Evolutionary conservation across 176 grass and related monocot species (phyloP).

Genomic region (Triticum dicoccoides): DNA sequence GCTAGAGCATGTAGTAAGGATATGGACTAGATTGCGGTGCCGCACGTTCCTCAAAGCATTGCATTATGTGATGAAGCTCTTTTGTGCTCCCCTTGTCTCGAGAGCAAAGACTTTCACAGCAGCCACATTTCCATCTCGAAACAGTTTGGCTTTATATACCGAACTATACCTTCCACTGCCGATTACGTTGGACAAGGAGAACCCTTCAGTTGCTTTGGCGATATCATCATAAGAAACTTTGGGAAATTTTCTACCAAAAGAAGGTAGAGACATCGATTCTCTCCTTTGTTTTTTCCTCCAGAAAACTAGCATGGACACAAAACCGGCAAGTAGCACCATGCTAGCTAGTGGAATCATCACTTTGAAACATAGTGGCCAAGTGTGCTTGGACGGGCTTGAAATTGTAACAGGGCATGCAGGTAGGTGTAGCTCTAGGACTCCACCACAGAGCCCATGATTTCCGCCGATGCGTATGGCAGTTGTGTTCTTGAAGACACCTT

Average conservation of each 20-base stretch:
- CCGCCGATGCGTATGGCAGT: not conserved
- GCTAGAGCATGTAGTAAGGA: no score
- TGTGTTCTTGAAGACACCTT: not conserved
- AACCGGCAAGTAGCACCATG: not conserved
- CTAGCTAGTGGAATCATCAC: not conserved
- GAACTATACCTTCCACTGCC: not conserved
- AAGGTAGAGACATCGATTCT: not conserved
- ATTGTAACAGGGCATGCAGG: not conserved
- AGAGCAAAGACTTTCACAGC: slow-evolving; percentile 13
- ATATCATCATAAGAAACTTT: slow-evolving; percentile 10
- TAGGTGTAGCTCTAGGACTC: not conserved
- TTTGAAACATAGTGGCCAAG: not conserved
- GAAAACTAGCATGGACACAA: not conserved
- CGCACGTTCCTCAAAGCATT: no score
- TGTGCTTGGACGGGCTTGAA: not conserved
- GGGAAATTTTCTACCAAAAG: not conserved
- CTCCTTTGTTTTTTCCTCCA: not conserved
- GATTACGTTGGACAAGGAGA: not conserved
- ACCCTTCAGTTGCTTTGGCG: not conserved
- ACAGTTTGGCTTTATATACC: not conserved
- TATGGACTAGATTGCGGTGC: no score
- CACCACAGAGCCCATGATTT: not conserved
- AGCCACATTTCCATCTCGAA: not conserved
- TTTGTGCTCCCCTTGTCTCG: no score
- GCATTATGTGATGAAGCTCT: no score